Evolutionary conservation across 345 rosid genomes (phyloP).

Genomic region (Kandelia obovata): DNA sequence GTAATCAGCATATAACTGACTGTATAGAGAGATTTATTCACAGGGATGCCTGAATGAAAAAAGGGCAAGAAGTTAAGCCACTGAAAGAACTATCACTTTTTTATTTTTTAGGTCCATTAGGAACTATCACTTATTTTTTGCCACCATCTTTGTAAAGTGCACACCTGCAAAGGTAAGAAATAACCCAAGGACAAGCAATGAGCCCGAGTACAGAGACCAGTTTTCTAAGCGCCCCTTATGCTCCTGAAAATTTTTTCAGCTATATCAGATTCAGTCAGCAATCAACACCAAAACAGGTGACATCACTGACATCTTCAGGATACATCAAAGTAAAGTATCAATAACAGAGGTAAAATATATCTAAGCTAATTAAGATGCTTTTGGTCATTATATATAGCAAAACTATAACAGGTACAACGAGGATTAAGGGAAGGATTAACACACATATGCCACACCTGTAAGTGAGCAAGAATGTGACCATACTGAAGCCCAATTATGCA

Average conservation of each 20-base stretch:
- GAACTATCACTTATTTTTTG: no score
- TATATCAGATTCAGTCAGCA: not conserved
- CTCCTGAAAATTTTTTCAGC: slow-evolving; percentile 26
- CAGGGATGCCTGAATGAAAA: slow-evolving; percentile 32
- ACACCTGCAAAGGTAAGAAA: slow-evolving; percentile 33
- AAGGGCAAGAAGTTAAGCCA: not conserved
- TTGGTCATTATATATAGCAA: not conserved
- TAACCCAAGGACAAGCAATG: slow-evolving; percentile 27
- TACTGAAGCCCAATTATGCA: slow-evolving; percentile 50
- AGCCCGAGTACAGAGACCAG: slow-evolving; percentile 32
- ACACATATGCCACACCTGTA: slow-evolving; percentile 20
- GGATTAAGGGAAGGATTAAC: not conserved
- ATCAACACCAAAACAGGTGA: not conserved
- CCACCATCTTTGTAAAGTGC: slow-evolving; percentile 1
- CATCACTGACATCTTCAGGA: not conserved
- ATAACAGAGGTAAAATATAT: not conserved
- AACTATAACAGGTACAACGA: not conserved
- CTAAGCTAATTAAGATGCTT: not conserved
- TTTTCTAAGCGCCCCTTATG: slow-evolving; percentile 32
- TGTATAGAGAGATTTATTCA: slow-evolving; percentile 42
- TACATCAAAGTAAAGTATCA: not conserved
- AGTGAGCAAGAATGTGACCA: slow-evolving; percentile 41
- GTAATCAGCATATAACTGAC: slow-evolving; percentile 42
- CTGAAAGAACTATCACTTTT: no score
- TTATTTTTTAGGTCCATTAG: no score